phyloP scores from a whole-genome alignment of 345 rosid species.

The Salix arbutifolia region DNA sequence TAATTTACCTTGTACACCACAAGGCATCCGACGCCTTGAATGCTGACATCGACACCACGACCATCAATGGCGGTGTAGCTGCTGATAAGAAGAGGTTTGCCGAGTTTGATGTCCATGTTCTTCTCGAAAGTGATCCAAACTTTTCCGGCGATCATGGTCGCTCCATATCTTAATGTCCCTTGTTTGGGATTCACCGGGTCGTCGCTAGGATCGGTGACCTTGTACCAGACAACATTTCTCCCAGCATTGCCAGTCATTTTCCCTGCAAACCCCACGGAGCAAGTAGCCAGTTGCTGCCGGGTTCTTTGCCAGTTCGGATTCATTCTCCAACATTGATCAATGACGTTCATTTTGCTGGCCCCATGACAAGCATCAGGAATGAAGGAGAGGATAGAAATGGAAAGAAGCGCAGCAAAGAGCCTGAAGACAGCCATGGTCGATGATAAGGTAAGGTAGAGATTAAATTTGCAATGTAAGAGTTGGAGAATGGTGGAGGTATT shows the following conservation, averaged over 20 bases:
- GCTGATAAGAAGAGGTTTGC: constrained; percentile 52
- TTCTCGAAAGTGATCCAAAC: constrained; percentile 67
- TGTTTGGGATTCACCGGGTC: constrained; percentile 60
- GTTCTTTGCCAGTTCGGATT: constrained; percentile 45
- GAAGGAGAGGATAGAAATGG: constrained; percentile 6
- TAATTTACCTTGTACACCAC: constrained; percentile 39
- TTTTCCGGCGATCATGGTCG: constrained; percentile 48
- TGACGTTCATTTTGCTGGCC: constrained; percentile 42
- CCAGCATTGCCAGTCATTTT: constrained; percentile 67
- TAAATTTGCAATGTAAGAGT: background rate
- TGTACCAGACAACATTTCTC: constrained; percentile 32
- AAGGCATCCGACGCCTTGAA: constrained; percentile 58
- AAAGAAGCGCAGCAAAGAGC: constrained; percentile 9
- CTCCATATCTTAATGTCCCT: constrained; percentile 63
- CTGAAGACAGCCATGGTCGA: constrained; percentile 7
- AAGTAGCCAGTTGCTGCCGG: constrained; percentile 48
- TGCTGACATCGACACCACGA: constrained; percentile 50
- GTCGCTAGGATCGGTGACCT: constrained; percentile 63
- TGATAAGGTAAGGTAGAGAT: background rate
- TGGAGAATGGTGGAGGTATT: background rate
- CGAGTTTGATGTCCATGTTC: constrained; percentile 53
- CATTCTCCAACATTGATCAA: constrained; percentile 66
- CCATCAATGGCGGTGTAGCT: constrained; percentile 77
- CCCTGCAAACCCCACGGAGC: constrained; percentile 61
- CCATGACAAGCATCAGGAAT: background rate